These are phyloP conservation scores for Neonectria magnoliae DNA, from an alignment of 2,329 filamentous ascomycete species.

Conservation along the genomic window DNA sequence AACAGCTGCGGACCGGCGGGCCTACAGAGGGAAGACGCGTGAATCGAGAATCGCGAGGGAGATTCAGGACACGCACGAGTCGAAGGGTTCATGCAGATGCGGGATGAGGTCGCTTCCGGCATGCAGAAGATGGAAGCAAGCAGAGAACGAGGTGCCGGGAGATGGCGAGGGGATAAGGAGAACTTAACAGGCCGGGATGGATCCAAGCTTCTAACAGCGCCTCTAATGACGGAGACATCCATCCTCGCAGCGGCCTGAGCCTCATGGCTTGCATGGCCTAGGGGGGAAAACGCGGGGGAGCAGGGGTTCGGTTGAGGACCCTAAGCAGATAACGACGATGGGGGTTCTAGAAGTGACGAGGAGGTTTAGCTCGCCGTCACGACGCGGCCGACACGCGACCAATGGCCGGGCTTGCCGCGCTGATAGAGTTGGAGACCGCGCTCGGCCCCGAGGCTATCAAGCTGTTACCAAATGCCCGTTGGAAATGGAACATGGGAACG, in stretches of 20 bases:
- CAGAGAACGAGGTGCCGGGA: constrained; percentile 7
- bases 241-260: background rate
- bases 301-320: constrained; percentile 3
- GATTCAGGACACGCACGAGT: constrained; percentile 13
- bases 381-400: background rate
- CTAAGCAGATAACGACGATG: constrained; percentile 17
- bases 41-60: background rate
- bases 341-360: constrained; percentile 19
- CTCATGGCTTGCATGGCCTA: constrained; percentile 9
- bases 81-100: constrained; percentile 20
- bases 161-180: constrained; percentile 4
- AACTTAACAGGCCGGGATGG: constrained; percentile 15
- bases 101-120: constrained; percentile 4
- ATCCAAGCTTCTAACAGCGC: constrained; percentile 4
- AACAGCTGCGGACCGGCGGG: background rate
- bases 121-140: constrained; percentile 8
- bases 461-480: constrained; percentile 15
- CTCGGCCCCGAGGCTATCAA: constrained; percentile 11
- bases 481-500: background rate
- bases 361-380: constrained; percentile 2
- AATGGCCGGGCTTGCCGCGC: constrained; percentile 24
- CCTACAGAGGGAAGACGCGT: background rate
- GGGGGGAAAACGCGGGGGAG: constrained; percentile 27
- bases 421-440: constrained; percentile 23
- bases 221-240: constrained; percentile 4